phyloP scores from a whole-genome alignment of 1,284 basidiomycete genomes.

The Malassezia slooffiae region DNA sequence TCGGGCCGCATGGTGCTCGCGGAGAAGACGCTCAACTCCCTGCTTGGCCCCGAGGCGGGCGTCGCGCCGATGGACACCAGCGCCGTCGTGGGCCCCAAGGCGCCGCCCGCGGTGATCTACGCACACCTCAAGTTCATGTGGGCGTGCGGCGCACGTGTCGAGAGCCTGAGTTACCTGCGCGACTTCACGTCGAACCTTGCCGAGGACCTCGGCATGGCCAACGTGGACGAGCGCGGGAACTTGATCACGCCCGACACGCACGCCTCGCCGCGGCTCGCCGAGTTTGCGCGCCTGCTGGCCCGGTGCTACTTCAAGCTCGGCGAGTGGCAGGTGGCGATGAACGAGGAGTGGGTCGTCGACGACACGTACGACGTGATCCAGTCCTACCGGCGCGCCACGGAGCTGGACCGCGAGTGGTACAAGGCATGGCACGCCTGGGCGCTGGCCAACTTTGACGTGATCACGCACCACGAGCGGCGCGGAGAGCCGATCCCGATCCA shows the following conservation, averaged over 20 bases:
- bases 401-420: constrained; percentile 88
- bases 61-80: constrained; percentile 20
- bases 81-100: constrained; percentile 30
- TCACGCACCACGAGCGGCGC: constrained; percentile 50
- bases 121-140: constrained; percentile 95
- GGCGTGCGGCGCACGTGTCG: constrained; percentile 68
- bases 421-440: constrained; percentile 99
- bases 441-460: constrained; percentile 87
- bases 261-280: constrained; percentile 49
- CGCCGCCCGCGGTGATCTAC: constrained; percentile 90
- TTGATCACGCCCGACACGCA: constrained; percentile 33
- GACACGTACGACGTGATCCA: constrained; percentile 48
- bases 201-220: constrained; percentile 61
- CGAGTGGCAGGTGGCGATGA: constrained; percentile 75
- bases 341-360: constrained; percentile 59
- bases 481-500: constrained; percentile 61
- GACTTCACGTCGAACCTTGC: constrained; percentile 63
- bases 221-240: constrained; percentile 36
- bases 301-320: constrained; percentile 95
- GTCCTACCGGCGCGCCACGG: constrained; percentile 77
- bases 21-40: constrained; percentile 80
- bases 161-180: constrained; percentile 73
- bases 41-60: constrained; percentile 37
- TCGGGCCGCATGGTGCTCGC: constrained; percentile 76
- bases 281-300: constrained; percentile 77